phyloP scores from a whole-genome alignment of 805 yeast genomes.

The Ogataea neopini region DNA sequence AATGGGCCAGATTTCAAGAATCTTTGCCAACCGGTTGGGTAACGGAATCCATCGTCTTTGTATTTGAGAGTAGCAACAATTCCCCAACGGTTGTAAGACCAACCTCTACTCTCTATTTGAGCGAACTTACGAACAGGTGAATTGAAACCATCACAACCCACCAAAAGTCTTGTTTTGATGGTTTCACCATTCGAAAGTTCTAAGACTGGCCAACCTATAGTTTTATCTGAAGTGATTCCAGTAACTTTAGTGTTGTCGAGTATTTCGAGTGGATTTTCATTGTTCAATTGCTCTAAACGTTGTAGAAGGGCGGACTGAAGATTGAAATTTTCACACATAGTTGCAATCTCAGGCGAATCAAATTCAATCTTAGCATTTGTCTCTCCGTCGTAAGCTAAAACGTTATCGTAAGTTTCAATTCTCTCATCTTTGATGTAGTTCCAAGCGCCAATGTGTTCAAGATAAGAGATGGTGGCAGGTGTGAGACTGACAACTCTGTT shows the following conservation, averaged over 20 bases:
- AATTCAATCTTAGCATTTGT: constrained; percentile 71
- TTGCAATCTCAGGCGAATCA: constrained; percentile 65
- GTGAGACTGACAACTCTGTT: constrained; percentile 87
- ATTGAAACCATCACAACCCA: constrained; percentile 96
- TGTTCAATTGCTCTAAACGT: constrained; percentile 47
- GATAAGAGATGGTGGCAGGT: constrained; percentile 69
- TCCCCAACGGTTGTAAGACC: constrained; percentile 87
- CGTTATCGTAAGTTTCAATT: constrained; percentile 74
- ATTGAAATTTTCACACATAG: constrained; percentile 87
- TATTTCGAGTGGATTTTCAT: constrained; percentile 40
- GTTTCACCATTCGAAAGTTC: constrained; percentile 62
- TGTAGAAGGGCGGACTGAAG: constrained; percentile 72
- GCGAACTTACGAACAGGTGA: constrained; percentile 88
- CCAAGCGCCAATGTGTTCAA: constrained; percentile 78
- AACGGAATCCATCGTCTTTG: constrained; percentile 67
- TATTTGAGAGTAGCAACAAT: constrained; percentile 87
- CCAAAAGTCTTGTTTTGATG: constrained; percentile 68
- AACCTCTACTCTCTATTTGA: constrained; percentile 82
- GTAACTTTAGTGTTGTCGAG: constrained; percentile 69
- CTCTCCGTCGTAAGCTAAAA: constrained; percentile 85
- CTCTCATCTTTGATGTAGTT: constrained; percentile 65
- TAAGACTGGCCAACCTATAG: constrained; percentile 74
- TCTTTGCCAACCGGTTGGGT: constrained; percentile 85
- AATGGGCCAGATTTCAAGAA: constrained; percentile 90
- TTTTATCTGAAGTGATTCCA: constrained; percentile 44